Evolutionary conservation across 371 early-diverging fungal genomes (phyloP).

Genomic region (Mucor saturninus): DNA sequence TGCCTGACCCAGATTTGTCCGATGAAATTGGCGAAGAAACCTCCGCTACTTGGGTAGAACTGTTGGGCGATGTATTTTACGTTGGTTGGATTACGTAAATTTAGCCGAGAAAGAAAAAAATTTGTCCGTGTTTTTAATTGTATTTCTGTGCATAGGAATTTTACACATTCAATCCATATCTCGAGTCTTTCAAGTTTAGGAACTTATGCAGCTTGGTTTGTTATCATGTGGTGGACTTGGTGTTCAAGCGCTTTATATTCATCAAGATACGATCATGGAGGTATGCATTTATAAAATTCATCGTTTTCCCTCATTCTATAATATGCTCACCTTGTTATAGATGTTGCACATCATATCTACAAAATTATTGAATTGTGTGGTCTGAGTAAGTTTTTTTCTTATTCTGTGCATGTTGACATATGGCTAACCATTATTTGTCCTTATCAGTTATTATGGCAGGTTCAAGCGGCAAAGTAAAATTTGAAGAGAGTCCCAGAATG

Average conservation of each 20-base stretch:
- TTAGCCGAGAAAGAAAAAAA: neutral
- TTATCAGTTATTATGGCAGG: slow-evolving; percentile 50
- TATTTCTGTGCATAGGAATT: slow-evolving; percentile 32
- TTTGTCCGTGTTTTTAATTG: neutral
- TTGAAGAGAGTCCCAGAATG: slow-evolving; percentile 31
- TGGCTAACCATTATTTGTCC: neutral
- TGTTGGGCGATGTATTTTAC: slow-evolving; percentile 56
- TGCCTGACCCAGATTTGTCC: slow-evolving; percentile 56
- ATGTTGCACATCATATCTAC: slow-evolving; percentile 55
- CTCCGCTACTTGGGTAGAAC: slow-evolving; percentile 53
- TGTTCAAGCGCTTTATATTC: slow-evolving; percentile 59
- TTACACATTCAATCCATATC: slow-evolving; percentile 60
- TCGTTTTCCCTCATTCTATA: no score
- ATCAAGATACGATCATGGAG: slow-evolving; percentile 47
- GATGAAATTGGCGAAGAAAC: slow-evolving; percentile 53
- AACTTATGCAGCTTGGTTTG: slow-evolving; percentile 60
- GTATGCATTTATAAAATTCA: slow-evolving; percentile 8
- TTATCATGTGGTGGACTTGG: slow-evolving; percentile 69
- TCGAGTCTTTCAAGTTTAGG: slow-evolving; percentile 32
- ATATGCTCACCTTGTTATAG: slow-evolving; percentile 10
- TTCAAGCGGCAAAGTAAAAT: slow-evolving; percentile 30
- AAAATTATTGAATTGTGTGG: slow-evolving; percentile 53
- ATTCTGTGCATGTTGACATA: neutral
- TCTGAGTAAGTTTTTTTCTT: slow-evolving; percentile 27
- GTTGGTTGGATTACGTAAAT: slow-evolving; percentile 50